Evolutionary conservation across 495 filamentous ascomycete species (phyloP), one percentile per base, ranked within the genome.

Genomic region (Annulohypoxylon bovei): DNA sequence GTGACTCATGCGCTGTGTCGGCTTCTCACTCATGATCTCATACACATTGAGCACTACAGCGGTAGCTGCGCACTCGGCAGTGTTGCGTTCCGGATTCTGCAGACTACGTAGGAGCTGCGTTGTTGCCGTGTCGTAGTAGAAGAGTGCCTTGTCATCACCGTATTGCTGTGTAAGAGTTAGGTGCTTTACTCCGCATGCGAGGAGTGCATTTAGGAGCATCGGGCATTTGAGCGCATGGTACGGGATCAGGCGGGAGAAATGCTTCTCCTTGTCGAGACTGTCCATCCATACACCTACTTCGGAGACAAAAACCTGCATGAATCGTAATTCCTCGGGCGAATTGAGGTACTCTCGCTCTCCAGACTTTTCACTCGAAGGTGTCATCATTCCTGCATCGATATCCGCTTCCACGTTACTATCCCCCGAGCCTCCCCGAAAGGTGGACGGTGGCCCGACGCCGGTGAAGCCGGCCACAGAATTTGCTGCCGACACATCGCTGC

Each of bases 211-310:
- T 12, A 95, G 84, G n/a, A 99, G 84, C 90, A 98, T 93, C 3
- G 94, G 92, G 70, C 96, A 91, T 50, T 88, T 82, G 35, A 97
- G 83, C 6, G 94, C 88, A 74, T 94, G 88, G 67, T 91, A 92
- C 2, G 95, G 95, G 8, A 97, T 81, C 32, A 92, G 81, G 62
- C 90, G 87, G 27, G 92, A 91, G 76, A 98, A 99, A 86, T 98
- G 92, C 82, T 97, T 96, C 74, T 88, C 84, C 28, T 87, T 85
- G 81, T 97, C 92, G 82, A 97, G 87, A 50, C 88, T 92, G 77
- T 98, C 95, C 93, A 99, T 95, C 92, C 95, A 97, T 16, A 92
- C 78, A 3, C 92, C 94, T 14, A 99, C 91, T 70, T 97, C 92
- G 73, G 97, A 93, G 25, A 95, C 89, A 75, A 97, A 99, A 0